A percentile compares a stretch with the other conserved stretches of the same genome.
Evolutionary conservation across 345 rosid species (phyloP).

Genomic region (Acer saccharum): DNA sequence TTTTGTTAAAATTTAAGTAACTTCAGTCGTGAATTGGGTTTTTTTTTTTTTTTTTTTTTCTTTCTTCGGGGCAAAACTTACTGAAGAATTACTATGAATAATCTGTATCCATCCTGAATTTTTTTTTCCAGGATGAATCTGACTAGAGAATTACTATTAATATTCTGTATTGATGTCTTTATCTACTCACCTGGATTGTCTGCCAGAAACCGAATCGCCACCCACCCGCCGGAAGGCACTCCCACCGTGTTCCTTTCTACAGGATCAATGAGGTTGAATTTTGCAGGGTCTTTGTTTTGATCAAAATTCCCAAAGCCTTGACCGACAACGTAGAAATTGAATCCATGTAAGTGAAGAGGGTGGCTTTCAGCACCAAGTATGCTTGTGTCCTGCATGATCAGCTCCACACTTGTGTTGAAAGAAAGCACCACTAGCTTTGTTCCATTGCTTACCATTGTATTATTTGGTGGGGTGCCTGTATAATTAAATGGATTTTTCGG

Average conservation of each 20-base stretch:
- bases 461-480: conserved; percentile 61
- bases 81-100: no score
- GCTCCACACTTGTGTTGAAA: conserved; percentile 64
- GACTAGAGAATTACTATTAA: no score
- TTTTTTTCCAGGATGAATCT: no score
- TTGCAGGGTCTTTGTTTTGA: conserved; percentile 50
- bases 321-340: conserved; percentile 47
- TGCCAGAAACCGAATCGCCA: conserved; percentile 63
- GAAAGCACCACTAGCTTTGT: conserved; percentile 59
- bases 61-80: no score
- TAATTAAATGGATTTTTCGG: conserved; percentile 54
- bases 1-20: no score
- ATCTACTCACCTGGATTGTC: conserved; percentile 58
- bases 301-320: conserved; percentile 68
- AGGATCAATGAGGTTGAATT: conserved; percentile 58
- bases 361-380: conserved; percentile 75
- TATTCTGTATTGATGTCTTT: no score
- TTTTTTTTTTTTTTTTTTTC: no score
- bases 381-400: conserved; percentile 68
- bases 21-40: no score
- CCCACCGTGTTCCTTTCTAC: conserved; percentile 60
- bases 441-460: conserved; percentile 54
- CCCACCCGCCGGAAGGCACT: conserved; percentile 75
- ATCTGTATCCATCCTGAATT: no score
- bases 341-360: conserved; percentile 49